phyloP scores from a whole-genome alignment of 805 yeast genomes.

The Starmerella floricola region DNA sequence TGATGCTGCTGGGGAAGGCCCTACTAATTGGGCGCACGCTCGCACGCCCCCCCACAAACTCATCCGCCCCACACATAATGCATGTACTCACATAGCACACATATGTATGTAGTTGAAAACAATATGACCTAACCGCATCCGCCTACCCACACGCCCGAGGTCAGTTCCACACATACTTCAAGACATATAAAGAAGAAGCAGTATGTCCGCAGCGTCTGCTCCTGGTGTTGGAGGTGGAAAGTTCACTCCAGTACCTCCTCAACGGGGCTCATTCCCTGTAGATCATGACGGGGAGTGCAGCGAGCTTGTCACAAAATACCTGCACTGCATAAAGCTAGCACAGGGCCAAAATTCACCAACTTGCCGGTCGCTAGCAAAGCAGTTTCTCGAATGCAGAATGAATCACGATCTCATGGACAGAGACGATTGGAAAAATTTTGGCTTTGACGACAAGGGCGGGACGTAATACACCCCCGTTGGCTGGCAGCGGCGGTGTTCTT shows the following conservation, averaged over 20 bases:
- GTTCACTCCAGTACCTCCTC: slow-evolving; percentile 74
- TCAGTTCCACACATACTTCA: no score
- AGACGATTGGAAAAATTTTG: slow-evolving; percentile 50
- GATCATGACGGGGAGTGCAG: slow-evolving; percentile 84
- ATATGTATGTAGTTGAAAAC: no score
- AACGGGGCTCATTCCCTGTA: slow-evolving; percentile 88
- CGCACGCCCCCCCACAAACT: no score
- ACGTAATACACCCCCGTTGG: background rate
- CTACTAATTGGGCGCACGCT: no score
- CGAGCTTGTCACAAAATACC: slow-evolving; percentile 57
- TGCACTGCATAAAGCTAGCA: slow-evolving; percentile 66
- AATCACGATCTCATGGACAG: slow-evolving; percentile 52
- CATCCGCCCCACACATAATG: no score
- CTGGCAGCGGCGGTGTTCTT: no score
- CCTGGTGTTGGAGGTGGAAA: slow-evolving; percentile 24
- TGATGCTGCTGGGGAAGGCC: no score
- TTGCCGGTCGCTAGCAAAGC: slow-evolving; percentile 73
- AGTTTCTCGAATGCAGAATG: slow-evolving; percentile 80
- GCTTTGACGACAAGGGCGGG: slow-evolving; percentile 25
- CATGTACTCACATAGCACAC: no score
- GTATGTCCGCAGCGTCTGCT: slow-evolving; percentile 27
- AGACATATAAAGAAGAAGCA: no score
- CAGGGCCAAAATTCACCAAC: slow-evolving; percentile 81
- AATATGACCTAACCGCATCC: no score
- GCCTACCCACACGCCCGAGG: no score